A percentile compares a stretch with the other conserved stretches of the same genome.
phyloP scores from a whole-genome alignment of 2,329 filamentous ascomycete genomes.

The Ilyonectria robusta region DNA sequence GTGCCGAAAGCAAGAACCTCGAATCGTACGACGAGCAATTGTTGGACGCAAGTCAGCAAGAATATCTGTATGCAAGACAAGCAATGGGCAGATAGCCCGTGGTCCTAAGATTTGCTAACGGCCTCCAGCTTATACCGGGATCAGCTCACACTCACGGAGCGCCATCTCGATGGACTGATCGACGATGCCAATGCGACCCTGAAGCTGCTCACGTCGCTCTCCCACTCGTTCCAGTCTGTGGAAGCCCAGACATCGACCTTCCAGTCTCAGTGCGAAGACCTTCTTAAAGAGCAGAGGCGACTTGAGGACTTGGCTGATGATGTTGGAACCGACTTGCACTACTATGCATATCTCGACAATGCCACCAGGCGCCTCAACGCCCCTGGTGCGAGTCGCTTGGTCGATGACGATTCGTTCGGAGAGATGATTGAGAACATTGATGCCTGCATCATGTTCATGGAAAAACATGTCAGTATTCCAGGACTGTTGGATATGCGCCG shows the following conservation, averaged over 20 bases:
- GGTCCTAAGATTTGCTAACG: slow-evolving; percentile 48
- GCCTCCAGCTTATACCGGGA: slow-evolving; percentile 78
- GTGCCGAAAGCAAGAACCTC: slow-evolving; percentile 39
- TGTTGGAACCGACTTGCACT: slow-evolving; percentile 90
- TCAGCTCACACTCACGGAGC: slow-evolving; percentile 84
- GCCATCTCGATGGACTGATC: slow-evolving; percentile 85
- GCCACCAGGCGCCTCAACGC: slow-evolving; percentile 93
- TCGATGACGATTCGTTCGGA: slow-evolving; percentile 86
- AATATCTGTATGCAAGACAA: slow-evolving; percentile 78
- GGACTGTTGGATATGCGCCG: no score
- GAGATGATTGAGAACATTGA: slow-evolving; percentile 92
- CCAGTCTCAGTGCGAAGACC: slow-evolving; percentile 89
- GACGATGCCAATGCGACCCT: slow-evolving; percentile 83
- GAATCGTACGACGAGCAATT: slow-evolving; percentile 73
- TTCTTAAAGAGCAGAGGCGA: slow-evolving; percentile 85
- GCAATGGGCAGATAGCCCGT: background rate
- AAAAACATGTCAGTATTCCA: slow-evolving; percentile 75
- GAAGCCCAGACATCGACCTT: slow-evolving; percentile 94
- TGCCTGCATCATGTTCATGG: slow-evolving; percentile 94
- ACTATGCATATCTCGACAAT: slow-evolving; percentile 93
- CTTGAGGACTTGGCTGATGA: slow-evolving; percentile 85
- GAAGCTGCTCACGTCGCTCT: slow-evolving; percentile 81
- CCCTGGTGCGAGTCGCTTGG: slow-evolving; percentile 87
- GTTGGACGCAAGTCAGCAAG: slow-evolving; percentile 85
- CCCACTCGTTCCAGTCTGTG: slow-evolving; percentile 88